These are phyloP conservation scores for Tricholoma flavovirens DNA, from an alignment of 768 basidiomycete genomes.

Conservation along the genomic window DNA sequence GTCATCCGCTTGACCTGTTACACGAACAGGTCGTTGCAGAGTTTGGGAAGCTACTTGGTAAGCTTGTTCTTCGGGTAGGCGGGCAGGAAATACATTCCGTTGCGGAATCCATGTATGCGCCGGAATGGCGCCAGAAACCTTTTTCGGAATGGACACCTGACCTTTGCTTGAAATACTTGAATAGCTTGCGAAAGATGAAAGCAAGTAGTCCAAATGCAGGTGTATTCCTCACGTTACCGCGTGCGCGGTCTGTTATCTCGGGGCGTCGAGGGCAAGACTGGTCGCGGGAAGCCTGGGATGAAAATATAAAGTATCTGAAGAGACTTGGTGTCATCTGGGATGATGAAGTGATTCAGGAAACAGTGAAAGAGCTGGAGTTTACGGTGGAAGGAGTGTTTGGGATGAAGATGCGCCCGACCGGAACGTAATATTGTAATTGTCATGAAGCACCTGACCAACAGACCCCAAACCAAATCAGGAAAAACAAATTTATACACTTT, in stretches of 20 bases:
- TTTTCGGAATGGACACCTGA: constrained; percentile 46
- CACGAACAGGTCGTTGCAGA: constrained; percentile 67
- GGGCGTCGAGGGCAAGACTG: constrained; percentile 70
- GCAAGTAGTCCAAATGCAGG: constrained; percentile 41
- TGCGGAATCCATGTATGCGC: constrained; percentile 51
- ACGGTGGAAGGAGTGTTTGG: constrained; percentile 46
- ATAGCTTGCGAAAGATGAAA: constrained; percentile 28
- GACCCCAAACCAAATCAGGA: neutral
- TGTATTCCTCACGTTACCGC: constrained; percentile 46
- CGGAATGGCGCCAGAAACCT: constrained; percentile 37
- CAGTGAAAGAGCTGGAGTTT: constrained; percentile 40
- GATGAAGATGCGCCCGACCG: constrained; percentile 34
- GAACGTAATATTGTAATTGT: constrained; percentile 14
- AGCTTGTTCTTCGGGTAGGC: constrained; percentile 51
- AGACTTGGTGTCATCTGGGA: constrained; percentile 46
- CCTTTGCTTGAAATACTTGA: constrained; percentile 56
- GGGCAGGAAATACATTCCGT: constrained; percentile 37
- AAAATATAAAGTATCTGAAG: constrained; percentile 40
- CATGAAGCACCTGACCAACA: too few species aligned
- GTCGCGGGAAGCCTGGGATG: constrained; percentile 63
- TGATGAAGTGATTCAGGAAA: constrained; percentile 47
- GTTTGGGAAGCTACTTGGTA: constrained; percentile 55
- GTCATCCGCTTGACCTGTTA: constrained; percentile 58
- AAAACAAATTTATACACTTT: neutral
- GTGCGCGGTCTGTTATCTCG: constrained; percentile 22